A percentile compares a stretch with the other conserved stretches of the same genome.
Conservation (phyloP, 1,284 basidiomycete genomes). For the Leccinum ambiguum region DNA sequence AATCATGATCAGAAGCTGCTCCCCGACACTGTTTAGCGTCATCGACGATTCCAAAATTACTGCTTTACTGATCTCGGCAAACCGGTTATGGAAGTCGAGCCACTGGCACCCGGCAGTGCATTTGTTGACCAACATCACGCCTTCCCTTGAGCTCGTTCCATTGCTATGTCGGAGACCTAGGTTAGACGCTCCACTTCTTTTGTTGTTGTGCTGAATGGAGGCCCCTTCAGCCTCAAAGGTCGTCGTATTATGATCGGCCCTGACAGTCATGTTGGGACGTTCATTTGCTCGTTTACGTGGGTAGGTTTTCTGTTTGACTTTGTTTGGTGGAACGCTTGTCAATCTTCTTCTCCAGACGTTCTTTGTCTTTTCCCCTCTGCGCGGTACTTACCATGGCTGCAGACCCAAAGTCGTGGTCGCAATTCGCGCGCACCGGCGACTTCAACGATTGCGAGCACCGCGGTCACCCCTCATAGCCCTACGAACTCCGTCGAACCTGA, state of each 20-base stretch:
- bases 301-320: too few species aligned
- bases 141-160: slow-evolving; percentile 69
- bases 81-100: slow-evolving; percentile 34
- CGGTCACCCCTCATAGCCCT: too few species aligned
- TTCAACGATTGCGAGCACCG: too few species aligned
- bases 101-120: slow-evolving; percentile 12
- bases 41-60: slow-evolving; percentile 33
- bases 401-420: too few species aligned
- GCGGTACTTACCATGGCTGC: too few species aligned
- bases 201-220: slow-evolving; percentile 4
- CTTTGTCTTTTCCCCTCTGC: too few species aligned
- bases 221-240: slow-evolving; percentile 54
- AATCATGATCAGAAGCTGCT: slow-evolving; percentile 57
- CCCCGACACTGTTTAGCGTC: slow-evolving; percentile 38
- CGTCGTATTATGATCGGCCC: slow-evolving; percentile 75
- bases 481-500: too few species aligned
- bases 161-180: slow-evolving; percentile 46
- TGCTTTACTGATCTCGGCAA: slow-evolving; percentile 40
- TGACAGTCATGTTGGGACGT: slow-evolving; percentile 70
- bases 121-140: slow-evolving; percentile 49
- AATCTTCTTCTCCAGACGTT: too few species aligned
- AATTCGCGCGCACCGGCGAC: too few species aligned
- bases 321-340: too few species aligned
- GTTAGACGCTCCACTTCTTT: too few species aligned
- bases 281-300: slow-evolving; percentile 72